A percentile compares a stretch with the other conserved stretches of the same genome.
Evolutionary conservation across 75 land plant species (phyloP).

Genomic region (Sequoiadendron giganteum): DNA sequence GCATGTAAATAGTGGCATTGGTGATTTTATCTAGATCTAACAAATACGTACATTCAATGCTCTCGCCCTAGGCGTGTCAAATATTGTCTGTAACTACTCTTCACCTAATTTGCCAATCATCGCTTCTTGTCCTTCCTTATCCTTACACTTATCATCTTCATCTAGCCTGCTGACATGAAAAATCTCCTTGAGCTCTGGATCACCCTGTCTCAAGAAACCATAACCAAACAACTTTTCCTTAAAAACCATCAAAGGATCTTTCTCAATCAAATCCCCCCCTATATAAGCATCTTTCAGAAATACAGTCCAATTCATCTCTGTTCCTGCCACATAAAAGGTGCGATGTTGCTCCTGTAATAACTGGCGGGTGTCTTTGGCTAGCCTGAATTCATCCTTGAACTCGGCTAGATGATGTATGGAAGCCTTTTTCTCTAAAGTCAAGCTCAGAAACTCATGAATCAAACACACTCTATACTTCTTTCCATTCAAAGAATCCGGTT

Average conservation of each 20-base stretch:
- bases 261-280: slow-evolving; percentile 51
- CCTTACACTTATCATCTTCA: neutral
- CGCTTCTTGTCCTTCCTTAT: neutral
- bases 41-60: neutral
- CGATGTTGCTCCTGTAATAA: slow-evolving; percentile 75
- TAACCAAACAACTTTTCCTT: slow-evolving; percentile 63
- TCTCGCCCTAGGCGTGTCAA: neutral
- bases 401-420: slow-evolving; percentile 81
- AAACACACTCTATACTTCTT: slow-evolving; percentile 78
- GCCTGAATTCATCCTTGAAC: slow-evolving; percentile 82
- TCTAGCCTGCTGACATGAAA: neutral
- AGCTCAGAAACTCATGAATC: slow-evolving; percentile 79
- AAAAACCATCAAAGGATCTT: slow-evolving; percentile 70
- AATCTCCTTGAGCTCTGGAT: slow-evolving; percentile 7
- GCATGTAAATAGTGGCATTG: neutral
- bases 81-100: neutral
- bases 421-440: slow-evolving; percentile 87
- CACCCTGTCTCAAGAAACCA: slow-evolving; percentile 11
- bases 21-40: neutral
- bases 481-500: slow-evolving; percentile 67
- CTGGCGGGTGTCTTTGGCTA: slow-evolving; percentile 62
- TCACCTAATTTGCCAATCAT: neutral
- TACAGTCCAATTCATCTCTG: slow-evolving; percentile 85
- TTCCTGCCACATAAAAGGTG: slow-evolving; percentile 81
- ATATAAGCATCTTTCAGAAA: slow-evolving; percentile 78